Evolutionary conservation across 148 eudicot species (phyloP).

Genomic region (Rhododendron kiyosumense): DNA sequence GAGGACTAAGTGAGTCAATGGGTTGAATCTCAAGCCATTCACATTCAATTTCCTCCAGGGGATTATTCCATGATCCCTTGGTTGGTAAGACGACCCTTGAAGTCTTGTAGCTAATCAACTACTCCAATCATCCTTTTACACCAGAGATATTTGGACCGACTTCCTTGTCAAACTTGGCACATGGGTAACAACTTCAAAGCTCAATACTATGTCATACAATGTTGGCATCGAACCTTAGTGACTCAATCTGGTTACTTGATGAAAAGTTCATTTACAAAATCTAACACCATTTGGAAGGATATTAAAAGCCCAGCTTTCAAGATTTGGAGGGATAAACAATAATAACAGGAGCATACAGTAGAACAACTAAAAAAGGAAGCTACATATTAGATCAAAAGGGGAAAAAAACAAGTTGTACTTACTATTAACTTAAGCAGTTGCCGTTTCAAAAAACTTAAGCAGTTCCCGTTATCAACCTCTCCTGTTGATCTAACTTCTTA

Average conservation of each 20-base stretch:
- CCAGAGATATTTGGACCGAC: background rate
- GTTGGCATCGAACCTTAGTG: background rate
- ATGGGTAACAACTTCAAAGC: background rate
- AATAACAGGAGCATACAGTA: slow-evolving; percentile 1
- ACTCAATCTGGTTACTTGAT: background rate
- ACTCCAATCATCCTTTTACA: background rate
- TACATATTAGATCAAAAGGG: background rate
- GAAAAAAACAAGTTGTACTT: slow-evolving; percentile 5
- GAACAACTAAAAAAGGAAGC: background rate
- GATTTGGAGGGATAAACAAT: slow-evolving; percentile 4
- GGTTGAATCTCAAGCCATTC: background rate
- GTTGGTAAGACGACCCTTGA: background rate
- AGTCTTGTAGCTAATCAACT: background rate
- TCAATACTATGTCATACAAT: background rate
- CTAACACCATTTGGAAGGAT: background rate
- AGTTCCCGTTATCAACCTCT: slow-evolving; percentile 85
- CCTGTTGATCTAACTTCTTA: slow-evolving; percentile 77
- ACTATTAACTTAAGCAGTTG: slow-evolving; percentile 75
- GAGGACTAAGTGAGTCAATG: background rate
- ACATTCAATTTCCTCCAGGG: background rate
- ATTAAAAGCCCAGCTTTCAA: background rate
- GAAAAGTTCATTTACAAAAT: background rate
- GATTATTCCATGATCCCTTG: background rate
- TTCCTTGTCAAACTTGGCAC: background rate
- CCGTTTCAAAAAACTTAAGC: slow-evolving; percentile 58